A percentile compares a stretch with the other conserved stretches of the same genome.
Conservation (phyloP, 2,329 filamentous ascomycete genomes). For the Neonectria neomacrospora region DNA sequence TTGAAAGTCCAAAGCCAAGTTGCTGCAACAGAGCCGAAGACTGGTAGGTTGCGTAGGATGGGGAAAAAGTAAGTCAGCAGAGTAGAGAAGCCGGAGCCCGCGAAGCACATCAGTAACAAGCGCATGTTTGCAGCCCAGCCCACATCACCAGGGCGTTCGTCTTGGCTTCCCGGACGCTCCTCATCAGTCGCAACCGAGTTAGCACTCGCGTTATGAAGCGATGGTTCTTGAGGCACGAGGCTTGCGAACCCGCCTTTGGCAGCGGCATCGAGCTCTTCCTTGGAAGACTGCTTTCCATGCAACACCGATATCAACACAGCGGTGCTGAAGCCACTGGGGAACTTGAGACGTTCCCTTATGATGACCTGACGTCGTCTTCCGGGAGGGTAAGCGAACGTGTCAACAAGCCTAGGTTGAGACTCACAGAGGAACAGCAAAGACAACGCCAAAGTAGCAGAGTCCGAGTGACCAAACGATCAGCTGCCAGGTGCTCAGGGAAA, state of each 20-base stretch:
- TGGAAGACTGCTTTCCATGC: constrained; percentile 68
- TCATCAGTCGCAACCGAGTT: constrained; percentile 41
- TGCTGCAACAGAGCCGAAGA: constrained; percentile 82
- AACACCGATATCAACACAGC: constrained; percentile 92
- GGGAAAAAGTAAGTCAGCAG: constrained; percentile 91
- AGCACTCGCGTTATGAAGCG: constrained; percentile 35
- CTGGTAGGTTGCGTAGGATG: constrained; percentile 82
- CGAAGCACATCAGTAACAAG: constrained; percentile 67
- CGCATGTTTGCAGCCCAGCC: constrained; percentile 62
- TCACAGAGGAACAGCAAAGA: constrained; percentile 90
- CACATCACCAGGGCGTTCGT: constrained; percentile 45
- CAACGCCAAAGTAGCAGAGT: constrained; percentile 94
- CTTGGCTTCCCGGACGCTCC: constrained; percentile 47
- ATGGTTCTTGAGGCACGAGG: constrained; percentile 50
- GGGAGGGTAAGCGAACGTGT: constrained; percentile 1
- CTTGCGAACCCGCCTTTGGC: constrained; percentile 56
- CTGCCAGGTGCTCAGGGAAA: constrained; percentile 78
- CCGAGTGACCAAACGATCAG: constrained; percentile 91
- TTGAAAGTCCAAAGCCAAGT: constrained; percentile 97
- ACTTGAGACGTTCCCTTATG: constrained; percentile 89
- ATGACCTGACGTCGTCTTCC: constrained; percentile 84
- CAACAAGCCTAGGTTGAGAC: constrained; percentile 32
- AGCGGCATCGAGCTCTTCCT: constrained; percentile 49
- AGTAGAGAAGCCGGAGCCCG: constrained; percentile 74
- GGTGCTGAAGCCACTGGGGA: constrained; percentile 95